Conservation (phyloP, 176 grass and related monocot species). For the Tuctoria greenei region DNA sequence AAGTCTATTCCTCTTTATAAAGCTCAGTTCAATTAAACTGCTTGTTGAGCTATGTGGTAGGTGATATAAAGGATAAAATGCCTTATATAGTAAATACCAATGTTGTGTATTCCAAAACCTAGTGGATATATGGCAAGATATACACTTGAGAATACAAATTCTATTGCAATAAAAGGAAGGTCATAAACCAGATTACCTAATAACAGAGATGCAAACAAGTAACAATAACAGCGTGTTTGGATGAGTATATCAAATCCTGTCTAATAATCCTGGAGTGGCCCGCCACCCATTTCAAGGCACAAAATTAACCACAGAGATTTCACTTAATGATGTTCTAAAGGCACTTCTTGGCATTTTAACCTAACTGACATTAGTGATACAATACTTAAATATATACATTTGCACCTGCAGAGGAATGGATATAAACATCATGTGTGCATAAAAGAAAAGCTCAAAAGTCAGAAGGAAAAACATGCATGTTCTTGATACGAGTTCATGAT, state of each 20-base stretch:
- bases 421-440: neutral
- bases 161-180: neutral
- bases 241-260: neutral
- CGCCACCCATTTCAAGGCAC: neutral
- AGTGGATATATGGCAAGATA: neutral
- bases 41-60: neutral
- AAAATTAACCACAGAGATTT: conserved; percentile 23
- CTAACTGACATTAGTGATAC: neutral
- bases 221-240: neutral
- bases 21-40: neutral
- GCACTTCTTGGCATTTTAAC: neutral
- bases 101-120: neutral
- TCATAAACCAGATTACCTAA: neutral
- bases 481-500: neutral
- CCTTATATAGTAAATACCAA: neutral
- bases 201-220: neutral
- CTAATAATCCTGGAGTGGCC: neutral
- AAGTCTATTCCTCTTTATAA: neutral
- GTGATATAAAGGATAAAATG: neutral
- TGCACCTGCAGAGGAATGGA: neutral
- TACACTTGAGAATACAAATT: neutral
- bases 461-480: conserved; percentile 1
- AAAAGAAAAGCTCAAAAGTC: conserved; percentile 1
- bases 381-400: neutral
- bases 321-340: neutral